Base-by-base conservation (phyloP, 257 asterid species). In the Solanum chilense region DNA sequence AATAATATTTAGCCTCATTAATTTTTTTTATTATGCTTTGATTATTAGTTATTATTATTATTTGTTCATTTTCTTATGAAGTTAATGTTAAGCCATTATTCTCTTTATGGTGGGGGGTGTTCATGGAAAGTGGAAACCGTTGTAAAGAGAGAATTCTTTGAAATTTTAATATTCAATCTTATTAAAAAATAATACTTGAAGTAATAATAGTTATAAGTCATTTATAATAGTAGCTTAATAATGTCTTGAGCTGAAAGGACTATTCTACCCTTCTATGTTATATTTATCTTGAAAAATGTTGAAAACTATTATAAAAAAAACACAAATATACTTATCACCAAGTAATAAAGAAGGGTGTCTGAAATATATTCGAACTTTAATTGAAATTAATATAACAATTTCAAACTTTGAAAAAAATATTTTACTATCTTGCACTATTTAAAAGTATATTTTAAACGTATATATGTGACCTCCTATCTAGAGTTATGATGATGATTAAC, bases 391-490 rank as follows among this genome's bases (percentile, higher is more conserved):
- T 35, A 6, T 35, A 35, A 35, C 0, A 35, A 35, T 35, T 5
- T 5, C 7, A 35, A 35, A 35, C 1, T 35, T 35, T 35, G 7
- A 5, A 35, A 35, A 35, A 0, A 0, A 35, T 1, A 1, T 35
- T 35, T 35, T 35, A 35, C 6, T 7, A 1, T 4, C 6, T 35
- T 35, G 1, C 6, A 35, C 37, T 35, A 35, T 35, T 35, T 35
- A 35, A 37, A 5, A 37, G 7, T 37, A 1, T 37, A 37, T 37
- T 37, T 37, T 5, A 37, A 35, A 35, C 0, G 7, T 35, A 35
- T 35, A 35, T 35, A 35, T 35, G 7, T 35, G 7, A 35, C 1
- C 39, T 37, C 7, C 7, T 1, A 37, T 18, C 62, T 56, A 56
- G 62, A 56, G 62, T 56, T 56, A 56, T 0, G n/a, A 52, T 18